Percentiles rank a stretch among this genome's conserved stretches.
These are phyloP conservation scores for Solanum pennellii DNA, from an alignment of 257 asterid species.

Conservation along the genomic window DNA sequence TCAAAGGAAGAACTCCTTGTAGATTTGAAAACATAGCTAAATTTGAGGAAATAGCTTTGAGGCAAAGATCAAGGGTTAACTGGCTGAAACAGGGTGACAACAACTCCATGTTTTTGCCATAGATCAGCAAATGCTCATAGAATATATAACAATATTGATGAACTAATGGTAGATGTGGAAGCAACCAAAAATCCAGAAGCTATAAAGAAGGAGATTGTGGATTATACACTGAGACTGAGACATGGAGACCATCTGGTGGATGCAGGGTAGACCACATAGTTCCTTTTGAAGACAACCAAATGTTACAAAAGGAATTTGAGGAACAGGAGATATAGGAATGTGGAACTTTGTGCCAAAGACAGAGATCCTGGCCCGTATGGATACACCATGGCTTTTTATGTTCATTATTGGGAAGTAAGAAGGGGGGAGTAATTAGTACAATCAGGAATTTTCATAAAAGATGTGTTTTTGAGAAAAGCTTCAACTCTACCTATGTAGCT, in stretches of 20 bases:
- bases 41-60: background rate
- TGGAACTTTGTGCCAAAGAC: background rate
- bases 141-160: background rate
- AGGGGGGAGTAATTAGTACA: background rate
- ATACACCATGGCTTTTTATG: background rate
- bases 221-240: background rate
- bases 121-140: background rate
- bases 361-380: background rate
- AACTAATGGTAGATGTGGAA: background rate
- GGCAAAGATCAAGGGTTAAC: background rate
- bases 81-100: background rate
- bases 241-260: background rate
- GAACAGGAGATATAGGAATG: background rate
- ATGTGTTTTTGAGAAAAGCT: background rate
- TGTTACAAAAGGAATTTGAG: background rate
- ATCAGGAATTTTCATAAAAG: background rate
- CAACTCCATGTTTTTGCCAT: background rate
- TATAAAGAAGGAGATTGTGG: background rate
- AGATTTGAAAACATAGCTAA: background rate
- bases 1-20: background rate
- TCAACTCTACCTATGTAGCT: background rate
- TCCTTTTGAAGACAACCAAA: background rate
- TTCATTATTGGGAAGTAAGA: background rate
- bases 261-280: background rate
- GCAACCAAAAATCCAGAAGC: background rate